Conservation (phyloP, 495 filamentous ascomycete species). For the Collariella sp. region DNA sequence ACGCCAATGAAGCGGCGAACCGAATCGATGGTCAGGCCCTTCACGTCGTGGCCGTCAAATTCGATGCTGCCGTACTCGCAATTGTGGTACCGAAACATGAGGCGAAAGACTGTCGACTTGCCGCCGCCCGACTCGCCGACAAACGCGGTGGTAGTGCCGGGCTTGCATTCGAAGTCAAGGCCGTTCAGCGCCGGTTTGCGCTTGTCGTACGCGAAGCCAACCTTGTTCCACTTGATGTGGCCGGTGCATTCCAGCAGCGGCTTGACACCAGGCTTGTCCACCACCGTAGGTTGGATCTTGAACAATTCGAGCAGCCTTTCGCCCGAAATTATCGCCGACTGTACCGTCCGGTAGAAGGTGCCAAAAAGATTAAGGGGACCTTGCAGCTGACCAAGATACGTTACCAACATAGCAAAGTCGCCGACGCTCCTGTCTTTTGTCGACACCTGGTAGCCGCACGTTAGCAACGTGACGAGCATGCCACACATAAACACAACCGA, state of each 20-base stretch:
- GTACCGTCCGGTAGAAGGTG: conserved; percentile 81
- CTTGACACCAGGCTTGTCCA: too few relatives aligned
- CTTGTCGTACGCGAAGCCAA: too few relatives aligned
- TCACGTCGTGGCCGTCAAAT: conserved; percentile 73
- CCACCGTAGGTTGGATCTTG: too few relatives aligned
- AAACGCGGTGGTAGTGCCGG: conserved; percentile 84
- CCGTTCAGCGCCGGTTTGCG: conserved; percentile 75
- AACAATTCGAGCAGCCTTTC: too few relatives aligned
- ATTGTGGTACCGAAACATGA: conserved; percentile 91
- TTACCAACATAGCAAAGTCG: conserved; percentile 69
- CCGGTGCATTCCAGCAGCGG: too few relatives aligned
- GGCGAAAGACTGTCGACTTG: conserved; percentile 86
- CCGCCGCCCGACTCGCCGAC: conserved; percentile 92
- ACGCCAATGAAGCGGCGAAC: conserved; percentile 95
- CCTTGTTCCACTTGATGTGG: too few relatives aligned
- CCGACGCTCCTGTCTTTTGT: conserved; percentile 60
- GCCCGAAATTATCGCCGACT: too few relatives aligned
- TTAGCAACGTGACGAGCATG: conserved; percentile 70
- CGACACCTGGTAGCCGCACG: conserved; percentile 83
- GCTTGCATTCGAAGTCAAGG: conserved; percentile 66
- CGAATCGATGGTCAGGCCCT: conserved; percentile 79
- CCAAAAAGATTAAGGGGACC: conserved; percentile 93
- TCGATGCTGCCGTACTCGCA: conserved; percentile 61
- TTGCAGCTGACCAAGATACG: conserved; percentile 87
- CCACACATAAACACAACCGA: too few relatives aligned